These are phyloP conservation scores for Populus nigra DNA, from an alignment of 345 rosid genomes.

Conservation along the genomic window DNA sequence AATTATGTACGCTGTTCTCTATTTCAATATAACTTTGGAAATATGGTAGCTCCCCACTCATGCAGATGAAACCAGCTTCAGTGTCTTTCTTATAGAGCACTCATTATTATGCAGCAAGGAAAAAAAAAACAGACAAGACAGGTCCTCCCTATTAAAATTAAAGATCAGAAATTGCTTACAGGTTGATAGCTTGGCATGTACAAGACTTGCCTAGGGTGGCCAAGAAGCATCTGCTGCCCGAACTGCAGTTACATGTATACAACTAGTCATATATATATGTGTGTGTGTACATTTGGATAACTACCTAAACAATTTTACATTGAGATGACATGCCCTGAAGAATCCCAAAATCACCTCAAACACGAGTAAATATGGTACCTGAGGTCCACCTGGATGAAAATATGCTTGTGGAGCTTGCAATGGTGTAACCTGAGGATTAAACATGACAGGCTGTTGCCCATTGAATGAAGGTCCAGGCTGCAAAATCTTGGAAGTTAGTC, in stretches of 20 bases:
- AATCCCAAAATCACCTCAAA: not conserved
- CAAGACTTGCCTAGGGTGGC: conserved; percentile 59
- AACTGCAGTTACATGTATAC: conserved; percentile 40
- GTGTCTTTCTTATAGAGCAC: not conserved
- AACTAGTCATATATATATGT: conserved; percentile 2
- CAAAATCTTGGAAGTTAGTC: conserved; percentile 22
- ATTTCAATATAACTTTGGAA: not conserved
- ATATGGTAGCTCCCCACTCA: too few relatives aligned
- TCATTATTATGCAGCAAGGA: not conserved
- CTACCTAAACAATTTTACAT: not conserved
- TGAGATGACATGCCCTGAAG: not conserved
- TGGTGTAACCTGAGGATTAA: conserved; percentile 53
- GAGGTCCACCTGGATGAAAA: conserved; percentile 73
- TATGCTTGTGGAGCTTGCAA: conserved; percentile 59
- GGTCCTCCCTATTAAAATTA: not conserved
- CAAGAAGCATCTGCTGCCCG: conserved; percentile 62
- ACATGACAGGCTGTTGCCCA: conserved; percentile 72
- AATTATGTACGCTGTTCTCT: not conserved
- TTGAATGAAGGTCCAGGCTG: conserved; percentile 61
- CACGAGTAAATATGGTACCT: conserved; percentile 37
- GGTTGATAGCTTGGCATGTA: conserved; percentile 70
- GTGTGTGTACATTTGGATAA: not conserved
- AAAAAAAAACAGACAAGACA: not conserved
- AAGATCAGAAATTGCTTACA: conserved; percentile 38
- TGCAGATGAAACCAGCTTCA: not conserved